phyloP scores from a whole-genome alignment of 2,329 filamentous ascomycete genomes.

The Leptographium procerum region DNA sequence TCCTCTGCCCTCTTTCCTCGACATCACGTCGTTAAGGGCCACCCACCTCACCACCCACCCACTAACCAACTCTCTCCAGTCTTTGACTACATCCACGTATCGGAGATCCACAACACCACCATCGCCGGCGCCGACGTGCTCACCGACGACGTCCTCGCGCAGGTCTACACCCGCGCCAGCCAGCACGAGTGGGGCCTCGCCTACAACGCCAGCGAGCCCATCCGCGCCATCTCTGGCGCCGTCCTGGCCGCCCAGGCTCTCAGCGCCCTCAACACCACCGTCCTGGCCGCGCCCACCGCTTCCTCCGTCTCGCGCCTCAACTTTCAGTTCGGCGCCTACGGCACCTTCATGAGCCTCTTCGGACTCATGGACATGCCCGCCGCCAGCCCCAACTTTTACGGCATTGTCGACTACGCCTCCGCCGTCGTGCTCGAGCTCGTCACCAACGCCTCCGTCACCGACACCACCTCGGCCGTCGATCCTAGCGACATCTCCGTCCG shows the following conservation, averaged over 20 bases:
- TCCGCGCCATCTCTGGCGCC: constrained; percentile 45
- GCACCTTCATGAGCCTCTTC: constrained; percentile 52
- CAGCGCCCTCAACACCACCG: constrained; percentile 39
- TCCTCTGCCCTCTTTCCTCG: not conserved
- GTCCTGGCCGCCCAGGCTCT: constrained; percentile 46
- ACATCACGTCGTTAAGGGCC: too few relatives aligned
- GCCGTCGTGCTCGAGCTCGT: constrained; percentile 69
- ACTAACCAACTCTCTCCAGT: constrained; percentile 26
- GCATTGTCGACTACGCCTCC: constrained; percentile 74
- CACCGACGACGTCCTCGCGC: constrained; percentile 43
- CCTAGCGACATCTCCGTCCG: constrained; percentile 41
- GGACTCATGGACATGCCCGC: constrained; percentile 41
- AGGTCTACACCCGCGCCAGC: constrained; percentile 65
- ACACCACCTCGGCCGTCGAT: constrained; percentile 23
- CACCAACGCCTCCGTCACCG: constrained; percentile 36
- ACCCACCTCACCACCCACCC: too few relatives aligned
- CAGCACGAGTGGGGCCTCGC: constrained; percentile 72
- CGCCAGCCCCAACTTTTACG: constrained; percentile 53
- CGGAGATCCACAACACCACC: constrained; percentile 45
- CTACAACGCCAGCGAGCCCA: constrained; percentile 63
- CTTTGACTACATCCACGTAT: constrained; percentile 50
- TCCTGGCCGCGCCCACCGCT: constrained; percentile 20
- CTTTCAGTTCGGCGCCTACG: constrained; percentile 51
- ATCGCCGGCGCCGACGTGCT: constrained; percentile 51
- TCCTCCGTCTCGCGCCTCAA: constrained; percentile 28